Percentiles rank a stretch among this genome's conserved stretches.
Evolutionary conservation across 2,329 filamentous ascomycete species (phyloP).

Genomic region (Aspergillus quadrilineatus): DNA sequence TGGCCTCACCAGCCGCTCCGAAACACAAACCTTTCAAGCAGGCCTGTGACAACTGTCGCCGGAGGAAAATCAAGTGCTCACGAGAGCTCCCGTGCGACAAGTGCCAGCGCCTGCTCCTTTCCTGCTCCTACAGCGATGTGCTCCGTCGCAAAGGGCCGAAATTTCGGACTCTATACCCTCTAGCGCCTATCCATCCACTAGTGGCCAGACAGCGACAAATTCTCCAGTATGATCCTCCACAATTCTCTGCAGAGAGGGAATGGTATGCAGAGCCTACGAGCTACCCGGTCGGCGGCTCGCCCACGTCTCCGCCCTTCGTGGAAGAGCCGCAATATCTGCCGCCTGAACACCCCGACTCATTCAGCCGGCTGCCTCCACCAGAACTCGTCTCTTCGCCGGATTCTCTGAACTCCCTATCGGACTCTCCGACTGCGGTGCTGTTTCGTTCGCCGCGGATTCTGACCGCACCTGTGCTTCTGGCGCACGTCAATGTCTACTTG

Average conservation of each 20-base stretch:
- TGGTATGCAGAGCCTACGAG: conserved; percentile 18
- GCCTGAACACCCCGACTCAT: conserved; percentile 28
- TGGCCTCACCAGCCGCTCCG: conserved; percentile 23
- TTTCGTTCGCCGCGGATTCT: conserved; percentile 27
- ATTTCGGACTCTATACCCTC: conserved; percentile 39
- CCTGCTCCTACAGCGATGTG: conserved; percentile 42
- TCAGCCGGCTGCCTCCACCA: conserved; percentile 29
- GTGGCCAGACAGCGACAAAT: conserved; percentile 22
- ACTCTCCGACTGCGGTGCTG: conserved; percentile 23
- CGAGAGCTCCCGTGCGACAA: conserved; percentile 44
- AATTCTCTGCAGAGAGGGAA: conserved; percentile 22
- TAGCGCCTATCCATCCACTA: conserved; percentile 38
- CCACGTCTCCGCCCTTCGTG: conserved; percentile 28
- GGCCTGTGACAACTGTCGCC: conserved; percentile 44
- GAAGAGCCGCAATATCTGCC: conserved; percentile 26
- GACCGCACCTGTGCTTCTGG: conserved; percentile 35
- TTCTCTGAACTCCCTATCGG: conserved; percentile 32
- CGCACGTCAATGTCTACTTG: conserved; percentile 43
- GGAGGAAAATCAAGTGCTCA: conserved; percentile 45
- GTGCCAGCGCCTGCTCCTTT: conserved; percentile 37
- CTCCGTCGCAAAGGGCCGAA: conserved; percentile 42
- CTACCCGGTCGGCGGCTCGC: conserved; percentile 26
- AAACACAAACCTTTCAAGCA: conserved; percentile 33
- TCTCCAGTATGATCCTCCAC: conserved; percentile 14
- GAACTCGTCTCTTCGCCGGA: conserved; percentile 38